These are phyloP conservation scores for Atractiella rhizophila DNA, from an alignment of 768 basidiomycete species.

Conservation along the genomic window DNA sequence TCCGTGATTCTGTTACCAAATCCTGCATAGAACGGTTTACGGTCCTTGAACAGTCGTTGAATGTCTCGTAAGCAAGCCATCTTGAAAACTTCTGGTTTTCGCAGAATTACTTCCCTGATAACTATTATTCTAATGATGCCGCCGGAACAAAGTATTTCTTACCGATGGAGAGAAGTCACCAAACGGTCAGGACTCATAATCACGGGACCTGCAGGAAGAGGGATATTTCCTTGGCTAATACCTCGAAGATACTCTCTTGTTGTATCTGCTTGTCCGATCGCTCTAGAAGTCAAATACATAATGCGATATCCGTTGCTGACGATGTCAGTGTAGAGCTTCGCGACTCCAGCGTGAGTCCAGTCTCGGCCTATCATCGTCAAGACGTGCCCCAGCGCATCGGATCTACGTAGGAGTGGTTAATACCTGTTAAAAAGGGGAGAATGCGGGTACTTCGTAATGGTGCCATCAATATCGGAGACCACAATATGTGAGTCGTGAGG, in stretches of 20 bases:
- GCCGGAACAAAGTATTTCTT: constrained; percentile 15
- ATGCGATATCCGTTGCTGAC: constrained; percentile 87
- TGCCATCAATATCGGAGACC: constrained; percentile 93
- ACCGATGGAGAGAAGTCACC: constrained; percentile 86
- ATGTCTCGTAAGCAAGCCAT: constrained; percentile 97
- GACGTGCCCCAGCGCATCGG: constrained; percentile 84
- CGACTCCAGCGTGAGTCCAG: constrained; percentile 93
- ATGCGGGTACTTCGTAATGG: constrained; percentile 66
- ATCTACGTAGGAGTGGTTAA: constrained; percentile 28
- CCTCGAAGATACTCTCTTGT: constrained; percentile 82
- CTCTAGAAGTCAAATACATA: constrained; percentile 87
- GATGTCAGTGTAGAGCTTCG: constrained; percentile 91
- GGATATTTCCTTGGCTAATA: constrained; percentile 84
- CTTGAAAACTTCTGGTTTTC: constrained; percentile 98
- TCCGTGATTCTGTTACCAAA: constrained; percentile 98
- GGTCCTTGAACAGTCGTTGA: constrained; percentile 50
- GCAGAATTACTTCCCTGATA: constrained; percentile 81
- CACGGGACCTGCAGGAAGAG: constrained; percentile 90
- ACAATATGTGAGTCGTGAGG: constrained; percentile 71
- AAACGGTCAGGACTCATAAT: constrained; percentile 95
- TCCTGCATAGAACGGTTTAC: constrained; percentile 53
- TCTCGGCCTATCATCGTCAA: constrained; percentile 94
- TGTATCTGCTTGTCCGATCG: constrained; percentile 92
- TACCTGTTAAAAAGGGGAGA: background rate
- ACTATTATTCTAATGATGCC: background rate